phyloP scores from a whole-genome alignment of 306 rosid genomes.

The Rosa lucieae region DNA sequence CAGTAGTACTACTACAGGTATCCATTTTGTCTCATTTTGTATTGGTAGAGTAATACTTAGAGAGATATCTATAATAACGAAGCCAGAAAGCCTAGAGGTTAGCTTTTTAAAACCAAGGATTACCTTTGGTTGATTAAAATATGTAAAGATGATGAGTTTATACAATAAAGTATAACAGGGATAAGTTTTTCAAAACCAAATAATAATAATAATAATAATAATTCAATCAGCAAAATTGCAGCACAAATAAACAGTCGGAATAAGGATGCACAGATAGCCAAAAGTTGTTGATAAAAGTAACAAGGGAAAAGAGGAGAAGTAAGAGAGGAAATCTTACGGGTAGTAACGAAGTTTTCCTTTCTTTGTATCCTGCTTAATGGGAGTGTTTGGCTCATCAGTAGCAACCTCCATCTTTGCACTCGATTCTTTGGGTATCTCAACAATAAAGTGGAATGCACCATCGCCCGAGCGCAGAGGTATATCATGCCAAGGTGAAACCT shows the following conservation, averaged over 20 bases:
- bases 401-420: conserved; percentile 99
- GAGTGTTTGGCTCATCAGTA: conserved; percentile 83
- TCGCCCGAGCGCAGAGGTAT: conserved; percentile 75
- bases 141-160: too few species aligned
- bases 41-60: not conserved
- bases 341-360: conserved; percentile 94
- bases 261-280: not conserved
- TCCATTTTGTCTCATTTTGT: not conserved
- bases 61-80: not conserved
- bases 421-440: conserved; percentile 95
- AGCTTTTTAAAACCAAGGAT: too few species aligned
- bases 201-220: too few species aligned
- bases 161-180: not conserved
- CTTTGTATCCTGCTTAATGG: conserved; percentile 92
- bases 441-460: conserved; percentile 67
- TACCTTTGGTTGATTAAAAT: not conserved
- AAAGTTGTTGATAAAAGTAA: not conserved
- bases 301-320: conserved; percentile 18
- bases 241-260: not conserved
- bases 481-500: conserved; percentile 99
- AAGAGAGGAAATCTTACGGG: conserved; percentile 58
- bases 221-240: not conserved
- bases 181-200: too few species aligned
- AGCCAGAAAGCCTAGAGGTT: too few species aligned
- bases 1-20: not conserved